A percentile compares a stretch with the other conserved stretches of the same genome.
These are phyloP conservation scores for Gossypium sturtianum DNA, from an alignment of 345 rosid species.

Conservation along the genomic window DNA sequence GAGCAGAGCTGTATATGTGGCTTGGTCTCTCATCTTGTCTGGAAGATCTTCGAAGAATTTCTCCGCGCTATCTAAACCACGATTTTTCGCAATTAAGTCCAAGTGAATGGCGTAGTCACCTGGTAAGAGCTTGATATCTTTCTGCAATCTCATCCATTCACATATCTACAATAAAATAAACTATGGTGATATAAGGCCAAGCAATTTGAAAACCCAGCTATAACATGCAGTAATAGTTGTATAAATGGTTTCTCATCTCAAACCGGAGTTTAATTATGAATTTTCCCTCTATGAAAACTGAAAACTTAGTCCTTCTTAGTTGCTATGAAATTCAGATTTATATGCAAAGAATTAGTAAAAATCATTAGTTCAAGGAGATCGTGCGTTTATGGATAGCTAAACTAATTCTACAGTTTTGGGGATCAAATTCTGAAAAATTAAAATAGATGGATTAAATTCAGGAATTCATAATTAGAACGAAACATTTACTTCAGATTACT, in stretches of 20 bases:
- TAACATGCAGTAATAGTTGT: too few relatives aligned
- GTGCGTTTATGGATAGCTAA: too few relatives aligned
- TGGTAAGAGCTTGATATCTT: conserved; percentile 59
- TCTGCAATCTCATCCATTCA: conserved; percentile 83
- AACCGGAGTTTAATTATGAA: too few relatives aligned
- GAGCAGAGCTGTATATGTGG: conserved; percentile 72
- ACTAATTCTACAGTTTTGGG: too few relatives aligned
- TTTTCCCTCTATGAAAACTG: too few relatives aligned
- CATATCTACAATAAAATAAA: conserved; percentile 45
- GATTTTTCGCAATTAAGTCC: conserved; percentile 75
- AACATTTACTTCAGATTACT: neutral
- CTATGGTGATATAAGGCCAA: neutral
- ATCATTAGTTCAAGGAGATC: too few relatives aligned
- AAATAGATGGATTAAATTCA: too few relatives aligned
- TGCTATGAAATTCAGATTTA: too few relatives aligned
- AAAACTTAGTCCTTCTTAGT: too few relatives aligned
- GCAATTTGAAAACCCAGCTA: neutral
- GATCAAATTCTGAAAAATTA: too few relatives aligned
- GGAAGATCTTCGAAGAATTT: conserved; percentile 86
- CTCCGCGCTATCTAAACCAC: conserved; percentile 74
- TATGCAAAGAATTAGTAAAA: too few relatives aligned
- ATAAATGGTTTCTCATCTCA: too few relatives aligned
- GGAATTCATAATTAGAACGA: neutral
- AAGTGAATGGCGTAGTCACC: conserved; percentile 92
- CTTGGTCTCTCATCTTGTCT: conserved; percentile 52